A percentile compares a stretch with the other conserved stretches of the same genome.
Evolutionary conservation across 306 rosid genomes (phyloP).

Genomic region (Erythrophleum fordii): DNA sequence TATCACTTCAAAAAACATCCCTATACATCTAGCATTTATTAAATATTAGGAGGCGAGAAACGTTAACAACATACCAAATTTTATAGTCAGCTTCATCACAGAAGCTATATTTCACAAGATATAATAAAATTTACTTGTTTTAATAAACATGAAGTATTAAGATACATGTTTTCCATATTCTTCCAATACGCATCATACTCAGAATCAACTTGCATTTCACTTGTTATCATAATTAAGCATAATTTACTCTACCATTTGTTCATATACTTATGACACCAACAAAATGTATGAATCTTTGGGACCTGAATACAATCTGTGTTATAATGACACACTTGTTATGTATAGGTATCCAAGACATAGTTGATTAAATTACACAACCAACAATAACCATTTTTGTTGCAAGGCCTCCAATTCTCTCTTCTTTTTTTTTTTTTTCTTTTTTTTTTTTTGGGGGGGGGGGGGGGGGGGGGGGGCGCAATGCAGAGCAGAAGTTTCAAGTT

Average conservation of each 20-base stretch:
- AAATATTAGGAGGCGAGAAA: background rate
- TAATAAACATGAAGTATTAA: background rate
- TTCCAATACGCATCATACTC: background rate
- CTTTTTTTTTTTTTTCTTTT: too few species aligned
- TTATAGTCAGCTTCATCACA: too few species aligned
- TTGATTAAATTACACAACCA: constrained; percentile 14
- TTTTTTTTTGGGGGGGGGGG: too few species aligned
- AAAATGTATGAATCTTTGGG: background rate
- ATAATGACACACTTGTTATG: background rate
- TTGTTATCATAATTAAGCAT: background rate
- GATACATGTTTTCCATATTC: background rate
- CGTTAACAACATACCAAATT: background rate
- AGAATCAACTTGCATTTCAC: background rate
- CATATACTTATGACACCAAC: background rate
- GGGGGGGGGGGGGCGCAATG: background rate
- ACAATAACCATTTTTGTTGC: background rate
- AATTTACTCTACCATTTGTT: background rate
- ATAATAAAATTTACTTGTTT: background rate
- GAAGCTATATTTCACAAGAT: too few species aligned
- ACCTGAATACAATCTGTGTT: background rate
- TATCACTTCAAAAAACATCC: too few species aligned
- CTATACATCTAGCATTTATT: too few species aligned
- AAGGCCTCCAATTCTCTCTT: background rate
- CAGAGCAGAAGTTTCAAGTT: background rate
- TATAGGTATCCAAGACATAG: constrained; percentile 15